These are phyloP conservation scores for Mycena rosella DNA, from an alignment of 768 basidiomycete genomes.

Conservation along the genomic window DNA sequence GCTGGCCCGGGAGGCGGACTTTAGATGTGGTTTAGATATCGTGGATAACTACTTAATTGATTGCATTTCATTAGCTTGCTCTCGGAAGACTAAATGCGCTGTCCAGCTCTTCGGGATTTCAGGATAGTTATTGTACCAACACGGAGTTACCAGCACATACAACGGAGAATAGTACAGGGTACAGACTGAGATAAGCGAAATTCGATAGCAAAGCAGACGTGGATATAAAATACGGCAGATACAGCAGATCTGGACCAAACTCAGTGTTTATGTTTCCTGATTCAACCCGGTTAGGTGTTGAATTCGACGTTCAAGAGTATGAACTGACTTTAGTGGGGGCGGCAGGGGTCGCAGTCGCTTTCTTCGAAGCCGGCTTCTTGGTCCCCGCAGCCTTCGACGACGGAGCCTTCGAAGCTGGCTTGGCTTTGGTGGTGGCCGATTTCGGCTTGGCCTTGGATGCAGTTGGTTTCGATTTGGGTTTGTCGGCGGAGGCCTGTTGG, in stretches of 20 bases:
- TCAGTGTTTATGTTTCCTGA: constrained; percentile 8
- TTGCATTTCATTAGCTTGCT: neutral
- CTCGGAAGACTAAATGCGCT: too few relatives aligned
- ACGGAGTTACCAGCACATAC: neutral
- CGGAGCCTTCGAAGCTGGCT: constrained; percentile 44
- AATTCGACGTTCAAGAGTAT: neutral
- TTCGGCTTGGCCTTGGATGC: constrained; percentile 43
- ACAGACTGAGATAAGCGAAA: constrained; percentile 23
- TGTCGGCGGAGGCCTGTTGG: constrained; percentile 56
- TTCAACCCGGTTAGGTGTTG: neutral
- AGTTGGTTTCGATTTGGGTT: constrained; percentile 50
- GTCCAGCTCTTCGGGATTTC: too few relatives aligned
- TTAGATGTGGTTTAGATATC: constrained; percentile 1
- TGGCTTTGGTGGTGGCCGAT: constrained; percentile 50
- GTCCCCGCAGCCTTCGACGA: constrained; percentile 37
- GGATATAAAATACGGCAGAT: constrained; percentile 21
- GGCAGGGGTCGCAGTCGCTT: constrained; percentile 4
- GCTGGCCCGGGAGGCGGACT: constrained; percentile 2
- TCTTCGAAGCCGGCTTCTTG: constrained; percentile 50
- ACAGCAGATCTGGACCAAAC: constrained; percentile 6
- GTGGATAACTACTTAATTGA: constrained; percentile 17
- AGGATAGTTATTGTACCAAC: neutral
- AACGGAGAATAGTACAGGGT: constrained; percentile 15
- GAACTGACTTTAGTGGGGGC: constrained; percentile 9
- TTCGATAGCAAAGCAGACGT: constrained; percentile 24